phyloP scores from a whole-genome alignment of 805 yeast genomes.

The Nakazawaea pomicola region DNA sequence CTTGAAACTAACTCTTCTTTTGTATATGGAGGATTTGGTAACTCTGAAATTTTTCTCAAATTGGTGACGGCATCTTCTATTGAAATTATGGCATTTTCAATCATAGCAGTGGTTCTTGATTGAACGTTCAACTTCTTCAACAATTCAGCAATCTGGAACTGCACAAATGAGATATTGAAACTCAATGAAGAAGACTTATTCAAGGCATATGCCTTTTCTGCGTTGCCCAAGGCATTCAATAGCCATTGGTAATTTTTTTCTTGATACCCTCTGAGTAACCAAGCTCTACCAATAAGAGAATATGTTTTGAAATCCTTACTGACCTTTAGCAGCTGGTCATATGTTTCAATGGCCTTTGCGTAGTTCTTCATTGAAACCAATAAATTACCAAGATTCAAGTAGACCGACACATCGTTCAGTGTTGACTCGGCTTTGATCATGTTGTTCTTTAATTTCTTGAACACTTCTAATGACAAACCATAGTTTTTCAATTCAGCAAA shows the following conservation, averaged over 20 bases:
- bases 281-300: constrained; percentile 78
- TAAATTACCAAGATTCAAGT: constrained; percentile 85
- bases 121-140: constrained; percentile 56
- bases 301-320: constrained; percentile 62
- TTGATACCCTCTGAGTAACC: constrained; percentile 72
- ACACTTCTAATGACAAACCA: constrained; percentile 75
- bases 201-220: constrained; percentile 49
- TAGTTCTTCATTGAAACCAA: constrained; percentile 76
- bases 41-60: constrained; percentile 56
- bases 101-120: constrained; percentile 57
- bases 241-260: constrained; percentile 64
- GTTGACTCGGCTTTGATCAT: constrained; percentile 31
- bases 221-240: constrained; percentile 55
- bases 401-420: constrained; percentile 75
- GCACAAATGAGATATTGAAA: constrained; percentile 80
- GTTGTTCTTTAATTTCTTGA: constrained; percentile 78
- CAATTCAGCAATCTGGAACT: constrained; percentile 83
- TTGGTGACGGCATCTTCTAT: constrained; percentile 57
- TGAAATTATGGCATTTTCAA: constrained; percentile 50
- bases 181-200: constrained; percentile 41
- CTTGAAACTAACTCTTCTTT: constrained; percentile 77
- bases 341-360: constrained; percentile 82
- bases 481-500: constrained; percentile 80
- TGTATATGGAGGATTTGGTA: constrained; percentile 68
- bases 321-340: constrained; percentile 74